Evolutionary conservation across 1,139 yeast species (phyloP).

Genomic region (Arxiozyma bovina): DNA sequence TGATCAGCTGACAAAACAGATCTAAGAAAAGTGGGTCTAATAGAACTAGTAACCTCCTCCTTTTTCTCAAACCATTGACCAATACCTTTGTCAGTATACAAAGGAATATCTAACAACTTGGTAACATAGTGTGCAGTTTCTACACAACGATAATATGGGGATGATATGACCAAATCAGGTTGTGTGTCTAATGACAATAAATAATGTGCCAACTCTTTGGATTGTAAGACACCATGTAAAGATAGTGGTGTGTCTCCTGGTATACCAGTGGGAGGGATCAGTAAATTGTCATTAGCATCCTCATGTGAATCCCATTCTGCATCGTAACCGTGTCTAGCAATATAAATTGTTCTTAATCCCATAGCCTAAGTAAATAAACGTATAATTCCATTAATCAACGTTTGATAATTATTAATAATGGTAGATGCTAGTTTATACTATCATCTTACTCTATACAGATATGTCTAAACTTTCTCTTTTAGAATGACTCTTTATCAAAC

Average conservation of each 20-base stretch:
- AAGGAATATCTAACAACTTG: slow-evolving; percentile 43
- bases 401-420: too few species aligned
- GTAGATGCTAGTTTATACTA: too few species aligned
- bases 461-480: too few species aligned
- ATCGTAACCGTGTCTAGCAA: slow-evolving; percentile 62
- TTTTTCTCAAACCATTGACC: slow-evolving; percentile 56
- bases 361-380: slow-evolving; percentile 10
- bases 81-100: slow-evolving; percentile 60
- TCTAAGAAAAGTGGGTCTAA: not conserved
- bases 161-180: slow-evolving; percentile 57
- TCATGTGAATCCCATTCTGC: slow-evolving; percentile 67
- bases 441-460: too few species aligned
- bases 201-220: slow-evolving; percentile 58
- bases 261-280: slow-evolving; percentile 73
- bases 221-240: slow-evolving; percentile 71
- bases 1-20: not conserved
- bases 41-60: not conserved
- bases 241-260: slow-evolving; percentile 77
- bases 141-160: slow-evolving; percentile 86
- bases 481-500: not conserved
- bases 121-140: slow-evolving; percentile 74
- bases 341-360: slow-evolving; percentile 34
- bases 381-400: not conserved
- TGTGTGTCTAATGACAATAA: slow-evolving; percentile 38
- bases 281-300: slow-evolving; percentile 52